Conservation (phyloP, 2,329 filamentous ascomycete genomes). For the Arthrobotrys sinensis region DNA sequence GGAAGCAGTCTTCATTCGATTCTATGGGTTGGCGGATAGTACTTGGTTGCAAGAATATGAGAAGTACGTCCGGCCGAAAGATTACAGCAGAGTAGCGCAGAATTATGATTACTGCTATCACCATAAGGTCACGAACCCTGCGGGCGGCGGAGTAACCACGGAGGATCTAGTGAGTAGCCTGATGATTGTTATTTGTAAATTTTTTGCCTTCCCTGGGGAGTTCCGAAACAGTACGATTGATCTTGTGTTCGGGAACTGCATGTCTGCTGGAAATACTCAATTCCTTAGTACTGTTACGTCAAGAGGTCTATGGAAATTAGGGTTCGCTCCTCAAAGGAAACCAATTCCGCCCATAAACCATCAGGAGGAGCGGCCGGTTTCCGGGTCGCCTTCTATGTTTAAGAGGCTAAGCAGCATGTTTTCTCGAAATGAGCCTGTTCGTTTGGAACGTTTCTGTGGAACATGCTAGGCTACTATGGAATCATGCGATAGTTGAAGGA, state of each 20-base stretch:
- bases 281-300: not conserved
- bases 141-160: not conserved
- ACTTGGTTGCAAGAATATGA: not conserved
- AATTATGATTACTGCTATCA: conserved; percentile 4
- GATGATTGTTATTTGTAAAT: not conserved
- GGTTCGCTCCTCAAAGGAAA: not conserved
- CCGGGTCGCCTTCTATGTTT: not conserved
- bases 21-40: not conserved
- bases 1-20: not conserved
- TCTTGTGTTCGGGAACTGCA: not conserved
- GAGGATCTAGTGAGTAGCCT: conserved; percentile 4
- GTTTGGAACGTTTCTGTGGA: too few species aligned
- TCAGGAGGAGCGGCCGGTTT: not conserved
- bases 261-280: not conserved
- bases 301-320: not conserved
- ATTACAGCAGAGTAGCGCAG: not conserved
- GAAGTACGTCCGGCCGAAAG: not conserved
- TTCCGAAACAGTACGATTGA: conserved; percentile 11
- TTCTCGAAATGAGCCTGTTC: not conserved
- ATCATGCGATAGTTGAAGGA: too few species aligned
- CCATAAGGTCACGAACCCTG: not conserved
- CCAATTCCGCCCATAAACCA: not conserved
- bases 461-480: too few species aligned
- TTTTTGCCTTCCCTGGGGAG: not conserved
- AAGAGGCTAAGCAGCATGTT: not conserved